phyloP scores from a whole-genome alignment of 1,284 basidiomycete genomes.

The Cutaneotrichosporon cyanovorans region DNA sequence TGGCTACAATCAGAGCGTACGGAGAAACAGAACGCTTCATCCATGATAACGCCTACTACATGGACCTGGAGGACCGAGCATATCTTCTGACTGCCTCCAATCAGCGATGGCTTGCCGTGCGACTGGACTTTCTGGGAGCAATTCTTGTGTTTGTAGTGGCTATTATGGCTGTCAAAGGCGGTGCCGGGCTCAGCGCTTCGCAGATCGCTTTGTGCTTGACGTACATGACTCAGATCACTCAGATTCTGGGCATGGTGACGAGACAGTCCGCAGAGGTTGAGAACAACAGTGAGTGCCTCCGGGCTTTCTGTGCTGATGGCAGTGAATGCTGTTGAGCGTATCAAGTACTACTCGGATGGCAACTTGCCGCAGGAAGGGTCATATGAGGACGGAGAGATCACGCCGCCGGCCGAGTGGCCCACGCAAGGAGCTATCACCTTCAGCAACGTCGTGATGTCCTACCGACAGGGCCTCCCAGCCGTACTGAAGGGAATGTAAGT shows the following conservation, averaged over 20 bases:
- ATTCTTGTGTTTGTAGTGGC: constrained; percentile 59
- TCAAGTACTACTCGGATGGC: constrained; percentile 56
- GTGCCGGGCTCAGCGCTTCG: constrained; percentile 56
- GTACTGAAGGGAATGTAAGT: constrained; percentile 49
- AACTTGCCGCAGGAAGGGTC: constrained; percentile 57
- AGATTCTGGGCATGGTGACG: constrained; percentile 52
- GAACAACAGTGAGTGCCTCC: constrained; percentile 39
- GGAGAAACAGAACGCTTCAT: constrained; percentile 59
- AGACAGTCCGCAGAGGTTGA: constrained; percentile 60
- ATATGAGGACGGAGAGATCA: constrained; percentile 53
- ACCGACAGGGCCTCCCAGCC: constrained; percentile 47
- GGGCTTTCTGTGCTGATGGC: neutral
- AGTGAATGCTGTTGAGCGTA: constrained; percentile 65
- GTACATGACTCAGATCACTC: constrained; percentile 50
- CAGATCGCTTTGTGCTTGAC: constrained; percentile 67
- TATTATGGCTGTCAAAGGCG: constrained; percentile 44
- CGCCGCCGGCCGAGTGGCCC: constrained; percentile 50
- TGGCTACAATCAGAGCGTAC: constrained; percentile 68
- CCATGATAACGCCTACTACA: constrained; percentile 59
- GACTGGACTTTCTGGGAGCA: constrained; percentile 67
- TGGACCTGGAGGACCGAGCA: constrained; percentile 66
- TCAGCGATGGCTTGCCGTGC: constrained; percentile 64
- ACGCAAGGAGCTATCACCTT: constrained; percentile 33
- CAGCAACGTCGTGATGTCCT: constrained; percentile 44
- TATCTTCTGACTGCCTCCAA: constrained; percentile 48